These are phyloP conservation scores for Raphanus raphanistrum DNA, from an alignment of 345 rosid genomes.

Conservation along the genomic window DNA sequence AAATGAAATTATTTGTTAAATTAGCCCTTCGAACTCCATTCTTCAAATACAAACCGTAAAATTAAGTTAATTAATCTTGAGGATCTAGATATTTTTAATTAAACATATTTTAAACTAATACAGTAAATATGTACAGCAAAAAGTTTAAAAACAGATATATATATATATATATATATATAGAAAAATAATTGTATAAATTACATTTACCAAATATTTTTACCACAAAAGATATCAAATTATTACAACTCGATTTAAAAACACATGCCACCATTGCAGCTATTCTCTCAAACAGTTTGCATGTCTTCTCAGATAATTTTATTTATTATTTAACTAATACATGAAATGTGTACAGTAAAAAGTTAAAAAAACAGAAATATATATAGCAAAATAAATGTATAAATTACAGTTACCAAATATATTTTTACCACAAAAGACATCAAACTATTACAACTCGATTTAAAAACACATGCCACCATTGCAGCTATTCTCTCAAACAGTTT, in stretches of 20 bases:
- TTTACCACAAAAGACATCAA: background rate
- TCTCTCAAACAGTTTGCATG: background rate
- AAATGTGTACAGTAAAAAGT: no score
- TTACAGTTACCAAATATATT: background rate
- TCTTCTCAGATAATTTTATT: conserved; percentile 3
- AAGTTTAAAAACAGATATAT: no score
- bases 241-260: background rate
- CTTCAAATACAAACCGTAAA: no score
- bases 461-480: background rate
- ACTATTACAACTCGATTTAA: background rate
- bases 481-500: background rate
- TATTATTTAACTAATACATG: no score
- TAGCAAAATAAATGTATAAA: background rate
- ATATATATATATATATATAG: no score
- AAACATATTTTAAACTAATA: no score
- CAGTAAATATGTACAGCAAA: no score
- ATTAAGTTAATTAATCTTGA: no score
- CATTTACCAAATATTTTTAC: background rate
- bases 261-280: background rate
- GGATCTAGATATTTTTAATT: no score
- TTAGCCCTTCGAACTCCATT: no score
- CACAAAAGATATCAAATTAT: background rate
- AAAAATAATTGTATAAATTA: background rate
- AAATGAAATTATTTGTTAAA: no score
- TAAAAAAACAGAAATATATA: no score